phyloP scores from a whole-genome alignment of 2,329 filamentous ascomycete species.

The Nigrospora osmanthi region DNA sequence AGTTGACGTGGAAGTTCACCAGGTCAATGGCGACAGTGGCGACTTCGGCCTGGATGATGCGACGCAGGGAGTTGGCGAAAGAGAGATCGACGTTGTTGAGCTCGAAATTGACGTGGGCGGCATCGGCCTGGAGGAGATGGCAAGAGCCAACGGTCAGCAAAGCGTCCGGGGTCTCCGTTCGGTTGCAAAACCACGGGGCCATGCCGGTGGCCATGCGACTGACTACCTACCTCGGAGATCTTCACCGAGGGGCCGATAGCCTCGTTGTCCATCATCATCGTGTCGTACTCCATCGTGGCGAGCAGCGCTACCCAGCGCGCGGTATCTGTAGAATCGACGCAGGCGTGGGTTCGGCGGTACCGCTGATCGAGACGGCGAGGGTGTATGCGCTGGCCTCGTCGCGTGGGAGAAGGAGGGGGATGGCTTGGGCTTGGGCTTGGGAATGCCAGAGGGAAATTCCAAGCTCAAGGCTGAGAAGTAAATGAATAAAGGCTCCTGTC shows the following conservation, averaged over 20 bases:
- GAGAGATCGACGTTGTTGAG: conserved; percentile 82
- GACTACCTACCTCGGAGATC: conserved; percentile 45
- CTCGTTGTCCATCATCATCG: conserved; percentile 52
- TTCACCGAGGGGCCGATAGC: conserved; percentile 49
- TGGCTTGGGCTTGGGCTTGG: too few species aligned
- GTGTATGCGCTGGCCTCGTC: too few species aligned
- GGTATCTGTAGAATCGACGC: background rate
- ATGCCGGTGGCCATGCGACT: background rate
- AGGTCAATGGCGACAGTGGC: conserved; percentile 92
- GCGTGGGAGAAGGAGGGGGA: too few species aligned
- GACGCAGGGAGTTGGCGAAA: conserved; percentile 87
- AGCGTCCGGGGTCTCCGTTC: background rate
- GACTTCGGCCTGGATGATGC: conserved; percentile 87
- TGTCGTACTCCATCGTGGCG: conserved; percentile 47
- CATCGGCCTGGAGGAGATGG: conserved; percentile 54
- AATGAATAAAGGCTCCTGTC: too few species aligned
- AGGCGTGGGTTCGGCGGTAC: too few species aligned
- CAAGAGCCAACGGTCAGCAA: background rate
- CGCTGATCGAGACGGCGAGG: too few species aligned
- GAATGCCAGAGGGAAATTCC: too few species aligned
- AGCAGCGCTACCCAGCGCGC: conserved; percentile 2
- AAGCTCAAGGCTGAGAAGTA: too few species aligned
- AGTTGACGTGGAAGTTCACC: conserved; percentile 88
- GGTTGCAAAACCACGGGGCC: conserved; percentile 3
- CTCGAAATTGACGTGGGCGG: conserved; percentile 81